These are phyloP conservation scores for Hamigera avellanea DNA, from an alignment of 495 filamentous ascomycete species.

Conservation along the genomic window DNA sequence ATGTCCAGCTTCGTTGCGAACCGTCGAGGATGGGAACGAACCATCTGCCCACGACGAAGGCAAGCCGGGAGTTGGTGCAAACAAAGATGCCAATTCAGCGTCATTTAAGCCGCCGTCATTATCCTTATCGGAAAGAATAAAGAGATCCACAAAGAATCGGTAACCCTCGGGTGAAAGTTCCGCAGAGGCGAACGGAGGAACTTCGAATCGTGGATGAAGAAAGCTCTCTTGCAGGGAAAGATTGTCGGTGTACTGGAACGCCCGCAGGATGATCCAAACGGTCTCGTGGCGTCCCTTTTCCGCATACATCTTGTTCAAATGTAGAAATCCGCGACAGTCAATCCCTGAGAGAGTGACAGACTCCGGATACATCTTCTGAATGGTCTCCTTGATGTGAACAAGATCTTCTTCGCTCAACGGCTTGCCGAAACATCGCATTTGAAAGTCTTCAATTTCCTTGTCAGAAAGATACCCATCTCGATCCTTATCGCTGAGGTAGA, in stretches of 20 bases:
- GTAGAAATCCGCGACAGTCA: slow-evolving; percentile 68
- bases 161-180: slow-evolving; percentile 93
- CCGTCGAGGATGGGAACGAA: slow-evolving; percentile 86
- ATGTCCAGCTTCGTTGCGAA: slow-evolving; percentile 87
- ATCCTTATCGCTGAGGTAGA: slow-evolving; percentile 92
- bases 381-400: slow-evolving; percentile 75
- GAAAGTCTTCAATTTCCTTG: slow-evolving; percentile 80
- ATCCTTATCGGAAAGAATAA: slow-evolving; percentile 89
- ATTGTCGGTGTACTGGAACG: slow-evolving; percentile 93
- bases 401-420: slow-evolving; percentile 66
- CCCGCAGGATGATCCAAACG: slow-evolving; percentile 91
- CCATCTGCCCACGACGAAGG: slow-evolving; percentile 83
- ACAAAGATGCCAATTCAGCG: slow-evolving; percentile 69
- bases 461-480: slow-evolving; percentile 92
- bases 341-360: slow-evolving; percentile 62
- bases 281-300: slow-evolving; percentile 98
- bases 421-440: slow-evolving; percentile 83
- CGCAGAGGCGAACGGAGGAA: slow-evolving; percentile 80
- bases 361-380: slow-evolving; percentile 53
- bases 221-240: slow-evolving; percentile 81
- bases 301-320: slow-evolving; percentile 88
- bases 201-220: slow-evolving; percentile 87
- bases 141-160: slow-evolving; percentile 94
- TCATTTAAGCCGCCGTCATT: slow-evolving; percentile 92
- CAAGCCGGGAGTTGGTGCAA: slow-evolving; percentile 85